A percentile compares a stretch with the other conserved stretches of the same genome.
Conservation (phyloP, 148 eudicot species). For the Rhododendron vialii region DNA sequence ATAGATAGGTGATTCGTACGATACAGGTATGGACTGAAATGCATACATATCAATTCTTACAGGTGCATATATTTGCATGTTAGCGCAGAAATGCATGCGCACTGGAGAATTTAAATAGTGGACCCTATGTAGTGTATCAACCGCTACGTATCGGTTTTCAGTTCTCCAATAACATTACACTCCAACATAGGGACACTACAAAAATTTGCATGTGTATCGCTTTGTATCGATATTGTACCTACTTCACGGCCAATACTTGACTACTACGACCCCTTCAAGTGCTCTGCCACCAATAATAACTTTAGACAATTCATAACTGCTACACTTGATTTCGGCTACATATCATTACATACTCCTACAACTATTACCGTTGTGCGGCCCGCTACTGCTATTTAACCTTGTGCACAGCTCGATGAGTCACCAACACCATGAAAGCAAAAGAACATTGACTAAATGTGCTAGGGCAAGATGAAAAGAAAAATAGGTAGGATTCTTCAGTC, state of each 20-base stretch:
- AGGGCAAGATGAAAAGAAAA: neutral
- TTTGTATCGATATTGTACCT: neutral
- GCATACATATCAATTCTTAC: neutral
- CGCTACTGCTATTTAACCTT: neutral
- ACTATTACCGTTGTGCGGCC: neutral
- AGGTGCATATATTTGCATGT: neutral
- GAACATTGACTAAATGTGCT: neutral
- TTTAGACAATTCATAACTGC: neutral
- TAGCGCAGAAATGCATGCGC: neutral
- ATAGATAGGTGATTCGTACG: neutral
- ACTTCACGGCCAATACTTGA: neutral
- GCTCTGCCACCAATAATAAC: neutral
- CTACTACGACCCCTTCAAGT: neutral
- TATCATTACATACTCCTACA: neutral
- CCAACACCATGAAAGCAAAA: neutral
- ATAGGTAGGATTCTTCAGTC: neutral
- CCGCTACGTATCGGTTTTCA: neutral
- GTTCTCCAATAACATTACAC: neutral
- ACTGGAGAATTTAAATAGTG: neutral
- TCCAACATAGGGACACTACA: neutral
- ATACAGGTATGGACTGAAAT: neutral
- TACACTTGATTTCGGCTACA: neutral
- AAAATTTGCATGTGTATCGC: neutral
- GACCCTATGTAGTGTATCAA: neutral
- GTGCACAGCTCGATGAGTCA: neutral